Evolutionary conservation across 1,139 yeast species (phyloP), one percentile per base, ranked within the genome.

Genomic region (Spencermartinsiella ligniputridi): DNA sequence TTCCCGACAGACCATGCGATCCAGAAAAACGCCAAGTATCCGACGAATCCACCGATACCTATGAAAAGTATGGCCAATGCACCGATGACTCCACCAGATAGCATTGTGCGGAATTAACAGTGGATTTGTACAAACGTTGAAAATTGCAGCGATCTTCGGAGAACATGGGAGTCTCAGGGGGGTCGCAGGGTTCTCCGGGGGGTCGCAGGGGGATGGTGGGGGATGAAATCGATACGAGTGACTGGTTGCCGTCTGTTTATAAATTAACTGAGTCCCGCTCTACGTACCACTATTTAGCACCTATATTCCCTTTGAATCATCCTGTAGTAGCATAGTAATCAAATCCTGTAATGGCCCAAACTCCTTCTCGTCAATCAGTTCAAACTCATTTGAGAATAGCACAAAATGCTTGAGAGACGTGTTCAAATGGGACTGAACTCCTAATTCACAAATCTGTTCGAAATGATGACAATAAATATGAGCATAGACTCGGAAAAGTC

Each of bases 401-500:
- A 90, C 90, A 62, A 88, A 92, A 63, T 92, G 99, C 68, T 94
- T 92, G 60, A 92, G 79, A 57, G 95, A 83, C 3, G 99, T 92
- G 63, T 92, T 92, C 55, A 92, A 73, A 58, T 92, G 96, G 21
- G 95, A 85, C 64, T 90, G 96, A 55, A 92, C 71, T 1, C 96
- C 96, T 55, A 92, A 72, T 61, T 90, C 97, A 37, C 89, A 78
- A 46, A 92, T 85, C 63, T 90, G 96, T 63, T 89, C 96, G 67
- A 92, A 92, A 64, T 92, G 99, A 61, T 92, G 97, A 61, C 98
- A 92, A 66, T 92, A 92, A 37, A 92, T 87, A 67, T 92, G 99
- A 2, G 98, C 97, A 62, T 94, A 94, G n/a, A 92, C 89, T 62
- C 99, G 76, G 64, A 90, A 92, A 48, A 92, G 70, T 53, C 98